These are phyloP conservation scores for Aeminium ludgeri DNA, from an alignment of 495 filamentous ascomycete species.

Conservation along the genomic window DNA sequence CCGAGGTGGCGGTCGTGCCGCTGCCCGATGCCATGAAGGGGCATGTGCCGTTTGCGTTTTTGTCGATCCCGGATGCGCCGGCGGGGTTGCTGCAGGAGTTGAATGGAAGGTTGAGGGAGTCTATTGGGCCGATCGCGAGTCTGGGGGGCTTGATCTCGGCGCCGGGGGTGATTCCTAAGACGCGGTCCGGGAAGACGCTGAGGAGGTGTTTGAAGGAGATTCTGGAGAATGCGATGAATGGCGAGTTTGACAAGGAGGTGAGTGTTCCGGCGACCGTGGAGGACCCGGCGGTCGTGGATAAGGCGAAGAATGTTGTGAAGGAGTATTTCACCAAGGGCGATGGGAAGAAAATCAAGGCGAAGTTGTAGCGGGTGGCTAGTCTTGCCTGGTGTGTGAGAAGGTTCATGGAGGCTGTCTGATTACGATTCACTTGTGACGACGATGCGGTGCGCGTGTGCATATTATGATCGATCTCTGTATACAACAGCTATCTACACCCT, in stretches of 20 bases:
- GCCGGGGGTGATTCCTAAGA: constrained; percentile 83
- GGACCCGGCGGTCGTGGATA: constrained; percentile 38
- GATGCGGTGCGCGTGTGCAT: too few species aligned
- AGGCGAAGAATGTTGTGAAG: constrained; percentile 36
- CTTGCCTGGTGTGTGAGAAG: too few species aligned
- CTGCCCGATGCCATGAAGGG: constrained; percentile 78
- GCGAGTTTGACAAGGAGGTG: constrained; percentile 35
- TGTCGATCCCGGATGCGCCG: constrained; percentile 38
- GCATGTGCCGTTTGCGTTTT: constrained; percentile 78
- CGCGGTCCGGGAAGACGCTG: constrained; percentile 72
- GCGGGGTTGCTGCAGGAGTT: constrained; percentile 40
- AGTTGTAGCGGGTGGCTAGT: constrained; percentile 11
- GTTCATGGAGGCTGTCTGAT: too few species aligned
- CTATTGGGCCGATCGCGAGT: constrained; percentile 75
- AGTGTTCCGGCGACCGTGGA: constrained; percentile 44
- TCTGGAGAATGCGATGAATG: constrained; percentile 44
- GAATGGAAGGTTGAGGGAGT: constrained; percentile 33
- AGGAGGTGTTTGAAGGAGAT: constrained; percentile 65
- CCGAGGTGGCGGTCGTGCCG: constrained; percentile 69
- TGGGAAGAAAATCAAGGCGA: constrained; percentile 13
- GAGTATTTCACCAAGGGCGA: constrained; percentile 36
- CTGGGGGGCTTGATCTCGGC: constrained; percentile 73
- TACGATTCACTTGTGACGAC: too few species aligned
- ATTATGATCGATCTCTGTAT: too few species aligned
- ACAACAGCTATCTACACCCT: too few species aligned